These are phyloP conservation scores for Xylaria castorea DNA, from an alignment of 495 filamentous ascomycete genomes.

Conservation along the genomic window DNA sequence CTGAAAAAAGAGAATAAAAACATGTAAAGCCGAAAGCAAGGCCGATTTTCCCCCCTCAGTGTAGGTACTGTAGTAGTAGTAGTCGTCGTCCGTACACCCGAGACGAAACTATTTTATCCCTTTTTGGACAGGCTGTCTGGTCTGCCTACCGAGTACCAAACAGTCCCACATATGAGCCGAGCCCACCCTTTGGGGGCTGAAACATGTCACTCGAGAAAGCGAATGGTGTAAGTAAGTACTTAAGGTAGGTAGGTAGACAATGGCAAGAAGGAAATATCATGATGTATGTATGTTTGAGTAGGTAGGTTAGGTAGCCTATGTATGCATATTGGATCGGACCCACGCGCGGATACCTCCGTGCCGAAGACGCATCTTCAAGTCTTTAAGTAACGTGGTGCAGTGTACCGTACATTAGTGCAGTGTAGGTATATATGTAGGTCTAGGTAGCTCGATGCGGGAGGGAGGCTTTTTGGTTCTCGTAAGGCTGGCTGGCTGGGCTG, in stretches of 20 bases:
- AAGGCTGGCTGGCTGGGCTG: conserved; percentile 20
- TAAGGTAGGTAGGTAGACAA: background rate
- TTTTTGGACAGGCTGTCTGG: background rate
- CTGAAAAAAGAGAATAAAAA: background rate
- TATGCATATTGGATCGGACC: background rate
- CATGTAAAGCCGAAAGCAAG: conserved; percentile 8
- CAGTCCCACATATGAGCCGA: background rate
- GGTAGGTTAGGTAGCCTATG: background rate
- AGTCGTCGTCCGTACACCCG: background rate
- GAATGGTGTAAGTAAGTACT: background rate
- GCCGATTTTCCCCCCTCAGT: background rate
- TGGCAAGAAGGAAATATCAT: background rate
- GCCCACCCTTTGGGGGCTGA: conserved; percentile 8
- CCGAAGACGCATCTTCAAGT: conserved; percentile 2
- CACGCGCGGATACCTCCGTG: conserved; percentile 17
- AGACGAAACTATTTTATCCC: background rate
- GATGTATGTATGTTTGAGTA: background rate
- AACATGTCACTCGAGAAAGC: background rate
- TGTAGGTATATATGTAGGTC: background rate
- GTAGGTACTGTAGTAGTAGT: background rate
- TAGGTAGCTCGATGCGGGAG: background rate
- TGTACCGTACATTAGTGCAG: background rate
- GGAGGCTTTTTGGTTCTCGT: background rate
- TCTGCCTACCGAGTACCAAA: background rate
- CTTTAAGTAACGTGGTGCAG: background rate